These are phyloP conservation scores for Pseudogymnoascus sp. DNA, from an alignment of 2,329 filamentous ascomycete genomes.

Conservation along the genomic window DNA sequence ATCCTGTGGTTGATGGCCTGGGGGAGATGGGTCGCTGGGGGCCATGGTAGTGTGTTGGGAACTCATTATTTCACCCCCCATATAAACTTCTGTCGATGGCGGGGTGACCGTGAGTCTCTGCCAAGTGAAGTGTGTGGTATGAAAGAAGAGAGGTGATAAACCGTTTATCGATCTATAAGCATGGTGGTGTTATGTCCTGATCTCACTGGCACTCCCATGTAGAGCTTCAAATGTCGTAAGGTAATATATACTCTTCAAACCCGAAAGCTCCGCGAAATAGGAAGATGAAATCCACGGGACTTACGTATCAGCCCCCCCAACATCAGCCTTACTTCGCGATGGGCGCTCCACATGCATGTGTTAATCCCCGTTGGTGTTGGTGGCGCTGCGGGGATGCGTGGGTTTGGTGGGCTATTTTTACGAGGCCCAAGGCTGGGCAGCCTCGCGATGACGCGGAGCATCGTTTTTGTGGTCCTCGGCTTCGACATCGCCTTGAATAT, in stretches of 20 bases:
- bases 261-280: neutral
- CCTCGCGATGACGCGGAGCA: neutral
- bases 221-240: neutral
- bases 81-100: neutral
- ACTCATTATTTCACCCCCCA: neutral
- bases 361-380: neutral
- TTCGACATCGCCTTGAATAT: neutral
- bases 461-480: neutral
- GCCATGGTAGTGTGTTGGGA: neutral
- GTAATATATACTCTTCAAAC: neutral
- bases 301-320: neutral
- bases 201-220: too few relatives aligned
- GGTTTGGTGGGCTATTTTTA: neutral
- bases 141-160: neutral
- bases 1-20: neutral
- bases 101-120: neutral
- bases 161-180: neutral
- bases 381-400: neutral
- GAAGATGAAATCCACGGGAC: neutral
- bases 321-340: neutral
- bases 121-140: neutral
- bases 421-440: neutral
- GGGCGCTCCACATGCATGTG: neutral
- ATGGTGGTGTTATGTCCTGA: too few relatives aligned
- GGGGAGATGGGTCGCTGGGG: neutral